Conservation (phyloP, 345 rosid species). For the Lenwebbia sp. region DNA sequence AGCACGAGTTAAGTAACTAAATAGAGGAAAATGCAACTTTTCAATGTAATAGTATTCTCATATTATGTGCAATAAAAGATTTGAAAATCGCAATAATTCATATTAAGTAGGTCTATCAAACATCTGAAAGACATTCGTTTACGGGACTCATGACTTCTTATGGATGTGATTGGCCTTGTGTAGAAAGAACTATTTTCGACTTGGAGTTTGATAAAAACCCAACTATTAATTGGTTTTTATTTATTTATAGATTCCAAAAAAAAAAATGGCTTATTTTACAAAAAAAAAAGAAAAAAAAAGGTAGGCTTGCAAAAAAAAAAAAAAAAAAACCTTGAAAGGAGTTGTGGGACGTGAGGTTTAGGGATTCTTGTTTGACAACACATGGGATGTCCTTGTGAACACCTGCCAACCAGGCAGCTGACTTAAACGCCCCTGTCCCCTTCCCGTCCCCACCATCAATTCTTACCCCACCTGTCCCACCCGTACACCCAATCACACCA, state of each 20-base stretch:
- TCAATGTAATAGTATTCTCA: neutral
- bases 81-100: too few relatives aligned
- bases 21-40: neutral
- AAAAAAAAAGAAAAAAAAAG: neutral
- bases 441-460: slow-evolving; percentile 15
- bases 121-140: neutral
- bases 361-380: slow-evolving; percentile 6
- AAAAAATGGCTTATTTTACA: too few relatives aligned
- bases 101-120: neutral
- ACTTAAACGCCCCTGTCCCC: slow-evolving; percentile 31
- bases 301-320: too few relatives aligned
- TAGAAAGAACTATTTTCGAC: neutral
- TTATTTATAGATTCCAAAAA: too few relatives aligned
- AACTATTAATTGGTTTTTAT: neutral
- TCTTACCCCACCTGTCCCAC: neutral
- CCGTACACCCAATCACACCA: neutral
- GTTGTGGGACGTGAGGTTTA: neutral
- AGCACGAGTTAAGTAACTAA: neutral
- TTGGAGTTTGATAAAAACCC: neutral
- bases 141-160: too few relatives aligned
- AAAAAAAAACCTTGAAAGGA: neutral
- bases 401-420: slow-evolving; percentile 46
- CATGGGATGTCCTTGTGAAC: slow-evolving; percentile 33
- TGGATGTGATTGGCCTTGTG: neutral
- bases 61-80: too few relatives aligned